These are phyloP conservation scores for Saprolegnia parasitica DNA, from an alignment of 352 stramenopile genomes.

Conservation along the genomic window DNA sequence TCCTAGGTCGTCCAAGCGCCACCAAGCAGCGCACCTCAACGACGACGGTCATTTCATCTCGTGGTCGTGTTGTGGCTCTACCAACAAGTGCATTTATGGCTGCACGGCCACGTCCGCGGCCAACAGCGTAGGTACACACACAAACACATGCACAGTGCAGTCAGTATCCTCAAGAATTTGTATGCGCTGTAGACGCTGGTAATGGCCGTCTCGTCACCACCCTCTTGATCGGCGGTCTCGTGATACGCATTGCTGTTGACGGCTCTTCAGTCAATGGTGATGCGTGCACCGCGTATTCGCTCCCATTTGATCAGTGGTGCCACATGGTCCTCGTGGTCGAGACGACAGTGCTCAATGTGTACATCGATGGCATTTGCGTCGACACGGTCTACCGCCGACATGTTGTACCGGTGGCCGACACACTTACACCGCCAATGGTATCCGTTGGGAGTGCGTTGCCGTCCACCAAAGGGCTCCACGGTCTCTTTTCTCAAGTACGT, in stretches of 20 bases:
- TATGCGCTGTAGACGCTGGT: background rate
- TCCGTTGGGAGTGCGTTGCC: background rate
- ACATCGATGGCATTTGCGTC: background rate
- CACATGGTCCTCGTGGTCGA: background rate
- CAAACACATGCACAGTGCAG: too few relatives aligned
- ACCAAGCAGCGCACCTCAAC: background rate
- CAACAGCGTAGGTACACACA: too few relatives aligned
- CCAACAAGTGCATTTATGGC: conserved; percentile 2
- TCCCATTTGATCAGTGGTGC: background rate
- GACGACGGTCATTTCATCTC: conserved; percentile 9
- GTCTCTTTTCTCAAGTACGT: conserved; percentile 4
- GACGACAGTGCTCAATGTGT: background rate
- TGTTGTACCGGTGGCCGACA: background rate
- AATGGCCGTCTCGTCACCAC: background rate
- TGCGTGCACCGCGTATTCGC: background rate
- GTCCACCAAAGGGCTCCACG: background rate
- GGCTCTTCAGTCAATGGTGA: background rate
- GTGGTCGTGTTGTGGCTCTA: conserved; percentile 8
- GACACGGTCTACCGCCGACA: background rate
- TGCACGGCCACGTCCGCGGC: background rate
- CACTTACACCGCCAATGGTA: background rate
- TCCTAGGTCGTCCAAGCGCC: background rate
- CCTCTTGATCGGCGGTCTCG: background rate
- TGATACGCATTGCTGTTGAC: background rate
- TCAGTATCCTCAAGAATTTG: conserved; percentile 3